Evolutionary conservation across 2,329 filamentous ascomycete species (phyloP).

Genomic region (Fusarium clavum): DNA sequence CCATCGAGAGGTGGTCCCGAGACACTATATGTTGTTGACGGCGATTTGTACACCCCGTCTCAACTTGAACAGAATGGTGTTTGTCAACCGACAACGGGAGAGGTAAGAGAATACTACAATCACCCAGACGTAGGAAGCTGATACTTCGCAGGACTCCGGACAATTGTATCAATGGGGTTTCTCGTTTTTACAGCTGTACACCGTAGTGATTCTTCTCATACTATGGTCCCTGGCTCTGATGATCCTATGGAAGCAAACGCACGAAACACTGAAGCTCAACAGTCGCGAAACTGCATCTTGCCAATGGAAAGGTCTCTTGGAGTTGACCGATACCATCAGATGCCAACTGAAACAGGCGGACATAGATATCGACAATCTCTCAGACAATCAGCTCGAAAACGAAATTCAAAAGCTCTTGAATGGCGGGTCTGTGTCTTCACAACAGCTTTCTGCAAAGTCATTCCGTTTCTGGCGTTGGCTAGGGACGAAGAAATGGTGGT

Average conservation of each 20-base stretch:
- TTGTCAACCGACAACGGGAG: conserved; percentile 9
- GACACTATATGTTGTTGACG: rapidly evolving
- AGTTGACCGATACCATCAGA: neutral
- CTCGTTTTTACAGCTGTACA: conserved; percentile 16
- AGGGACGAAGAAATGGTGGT: neutral
- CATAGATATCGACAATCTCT: neutral
- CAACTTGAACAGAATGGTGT: neutral
- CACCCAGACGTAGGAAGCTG: rapidly evolving
- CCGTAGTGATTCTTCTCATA: neutral
- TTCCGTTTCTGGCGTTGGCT: neutral
- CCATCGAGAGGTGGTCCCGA: neutral
- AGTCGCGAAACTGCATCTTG: rapidly evolving
- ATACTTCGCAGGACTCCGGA: rapidly evolving
- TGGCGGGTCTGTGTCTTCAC: neutral
- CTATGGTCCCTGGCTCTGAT: neutral
- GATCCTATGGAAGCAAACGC: neutral
- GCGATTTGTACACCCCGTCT: neutral
- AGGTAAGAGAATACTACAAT: rapidly evolving
- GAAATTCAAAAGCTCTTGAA: neutral
- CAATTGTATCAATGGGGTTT: conserved; percentile 21
- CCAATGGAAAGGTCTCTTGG: conserved; percentile 5
- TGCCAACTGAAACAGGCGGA: neutral
- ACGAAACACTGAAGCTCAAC: neutral
- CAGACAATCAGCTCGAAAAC: neutral
- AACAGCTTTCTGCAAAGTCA: neutral